Evolutionary conservation across 2,329 filamentous ascomycete genomes (phyloP).

Genomic region (Diaporthe citri): DNA sequence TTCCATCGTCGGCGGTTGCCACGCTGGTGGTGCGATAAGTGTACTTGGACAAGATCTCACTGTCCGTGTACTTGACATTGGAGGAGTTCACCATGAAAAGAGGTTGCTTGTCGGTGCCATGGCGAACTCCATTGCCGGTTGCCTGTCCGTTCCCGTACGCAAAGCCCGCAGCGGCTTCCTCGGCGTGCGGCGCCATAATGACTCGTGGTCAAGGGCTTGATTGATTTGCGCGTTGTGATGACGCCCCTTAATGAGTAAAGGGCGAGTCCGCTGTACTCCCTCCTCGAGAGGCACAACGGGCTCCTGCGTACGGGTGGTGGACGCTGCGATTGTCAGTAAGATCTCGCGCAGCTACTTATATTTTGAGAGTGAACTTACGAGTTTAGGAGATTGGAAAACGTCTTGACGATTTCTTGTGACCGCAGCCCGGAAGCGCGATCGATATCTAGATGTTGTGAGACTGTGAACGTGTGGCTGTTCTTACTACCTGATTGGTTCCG

Average conservation of each 20-base stretch:
- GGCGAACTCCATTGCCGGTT: conserved; percentile 48
- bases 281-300: conserved; percentile 90
- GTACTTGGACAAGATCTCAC: conserved; percentile 92
- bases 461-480: background rate
- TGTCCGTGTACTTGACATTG: conserved; percentile 91
- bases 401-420: conserved; percentile 80
- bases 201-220: conserved; percentile 45
- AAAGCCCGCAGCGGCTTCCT: conserved; percentile 64
- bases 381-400: conserved; percentile 98
- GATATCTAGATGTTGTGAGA: conserved; percentile 41
- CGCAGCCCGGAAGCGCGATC: conserved; percentile 71
- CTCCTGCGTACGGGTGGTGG: conserved; percentile 97
- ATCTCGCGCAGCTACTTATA: background rate
- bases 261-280: conserved; percentile 82
- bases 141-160: conserved; percentile 71
- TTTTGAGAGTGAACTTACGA: conserved; percentile 73
- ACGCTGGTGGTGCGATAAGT: conserved; percentile 95
- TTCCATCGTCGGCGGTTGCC: conserved; percentile 75
- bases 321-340: conserved; percentile 66
- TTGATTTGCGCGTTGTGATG: conserved; percentile 46
- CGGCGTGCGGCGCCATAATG: conserved; percentile 94
- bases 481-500: background rate
- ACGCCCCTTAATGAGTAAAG: conserved; percentile 65
- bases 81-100: conserved; percentile 91
- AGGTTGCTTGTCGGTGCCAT: conserved; percentile 61